phyloP scores from a whole-genome alignment of 345 rosid genomes.

The Eucalyptus cladocalyx region DNA sequence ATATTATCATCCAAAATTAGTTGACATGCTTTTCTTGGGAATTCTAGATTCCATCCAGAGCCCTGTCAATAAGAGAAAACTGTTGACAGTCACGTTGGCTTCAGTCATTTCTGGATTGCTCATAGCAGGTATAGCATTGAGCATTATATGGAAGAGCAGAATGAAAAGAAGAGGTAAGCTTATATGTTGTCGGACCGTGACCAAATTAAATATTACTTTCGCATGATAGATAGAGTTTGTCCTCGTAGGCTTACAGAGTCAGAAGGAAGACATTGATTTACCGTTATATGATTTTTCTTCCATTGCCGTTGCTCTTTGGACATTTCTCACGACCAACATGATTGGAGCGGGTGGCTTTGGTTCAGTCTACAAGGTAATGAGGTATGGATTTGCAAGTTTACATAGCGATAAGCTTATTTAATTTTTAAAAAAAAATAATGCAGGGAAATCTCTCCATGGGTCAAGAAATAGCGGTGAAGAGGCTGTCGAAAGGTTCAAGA shows the following conservation, averaged over 20 bases:
- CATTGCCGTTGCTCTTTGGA: constrained; percentile 10
- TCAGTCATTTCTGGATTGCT: not conserved
- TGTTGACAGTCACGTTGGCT: not conserved
- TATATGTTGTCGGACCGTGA: not conserved
- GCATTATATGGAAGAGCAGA: not conserved
- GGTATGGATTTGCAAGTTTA: not conserved
- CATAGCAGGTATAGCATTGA: not conserved
- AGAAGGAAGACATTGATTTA: not conserved
- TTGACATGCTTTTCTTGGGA: too few species aligned
- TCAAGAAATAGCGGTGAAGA: constrained; percentile 29
- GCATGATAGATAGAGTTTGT: not conserved
- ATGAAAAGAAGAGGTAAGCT: not conserved
- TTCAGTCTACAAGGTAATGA: constrained; percentile 13
- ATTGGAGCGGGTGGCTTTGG: constrained; percentile 32
- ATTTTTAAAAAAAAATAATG: not conserved
- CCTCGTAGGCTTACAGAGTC: not conserved
- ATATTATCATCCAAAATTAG: not conserved
- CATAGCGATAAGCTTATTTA: not conserved
- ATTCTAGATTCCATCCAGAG: not conserved
- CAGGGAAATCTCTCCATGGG: constrained; percentile 8
- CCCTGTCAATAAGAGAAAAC: not conserved
- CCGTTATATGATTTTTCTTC: constrained; percentile 5
- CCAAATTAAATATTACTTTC: not conserved
- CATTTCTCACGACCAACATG: constrained; percentile 8
- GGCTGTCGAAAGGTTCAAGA: constrained; percentile 12